phyloP scores from a whole-genome alignment of 139 green algal species.

The Chlorella sp. region DNA sequence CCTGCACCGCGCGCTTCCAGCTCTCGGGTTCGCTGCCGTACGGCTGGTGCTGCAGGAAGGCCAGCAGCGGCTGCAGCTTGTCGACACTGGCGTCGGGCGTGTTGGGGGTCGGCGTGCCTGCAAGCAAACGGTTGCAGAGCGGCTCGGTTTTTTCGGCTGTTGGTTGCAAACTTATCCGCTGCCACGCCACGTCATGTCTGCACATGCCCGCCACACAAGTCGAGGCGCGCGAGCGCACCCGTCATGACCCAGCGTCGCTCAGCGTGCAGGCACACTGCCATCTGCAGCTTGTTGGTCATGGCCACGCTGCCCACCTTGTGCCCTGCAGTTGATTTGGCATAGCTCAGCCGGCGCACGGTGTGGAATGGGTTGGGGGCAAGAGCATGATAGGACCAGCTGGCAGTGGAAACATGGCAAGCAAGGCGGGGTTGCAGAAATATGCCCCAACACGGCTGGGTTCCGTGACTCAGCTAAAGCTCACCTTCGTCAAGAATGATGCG shows the following conservation, averaged over 20 bases:
- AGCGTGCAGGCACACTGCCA: conserved; percentile 75
- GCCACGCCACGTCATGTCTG: too few relatives aligned
- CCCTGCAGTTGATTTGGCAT: too few relatives aligned
- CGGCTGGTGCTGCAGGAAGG: conserved; percentile 84
- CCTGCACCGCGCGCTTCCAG: conserved; percentile 52
- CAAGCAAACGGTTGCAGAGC: too few relatives aligned
- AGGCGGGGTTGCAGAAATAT: too few relatives aligned
- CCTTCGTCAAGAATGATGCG: conserved; percentile 94
- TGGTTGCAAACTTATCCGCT: too few relatives aligned
- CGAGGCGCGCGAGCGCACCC: conserved; percentile 64
- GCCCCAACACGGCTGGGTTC: too few relatives aligned
- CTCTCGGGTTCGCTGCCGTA: conserved; percentile 53
- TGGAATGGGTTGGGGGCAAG: too few relatives aligned
- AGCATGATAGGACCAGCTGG: too few relatives aligned
- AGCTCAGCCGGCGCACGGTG: too few relatives aligned
- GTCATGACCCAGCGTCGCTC: conserved; percentile 93
- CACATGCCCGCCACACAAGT: background rate
- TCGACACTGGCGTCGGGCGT: background rate
- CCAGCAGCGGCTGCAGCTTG: conserved; percentile 89
- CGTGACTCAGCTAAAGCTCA: too few relatives aligned
- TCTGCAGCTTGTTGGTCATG: conserved; percentile 89
- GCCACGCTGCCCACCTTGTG: conserved; percentile 80
- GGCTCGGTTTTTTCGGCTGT: too few relatives aligned
- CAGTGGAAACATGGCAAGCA: too few relatives aligned
- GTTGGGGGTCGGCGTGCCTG: conserved; percentile 77